phyloP scores from a whole-genome alignment of 176 grass and related monocot genomes.

The Miscanthus lutarioriparius region DNA sequence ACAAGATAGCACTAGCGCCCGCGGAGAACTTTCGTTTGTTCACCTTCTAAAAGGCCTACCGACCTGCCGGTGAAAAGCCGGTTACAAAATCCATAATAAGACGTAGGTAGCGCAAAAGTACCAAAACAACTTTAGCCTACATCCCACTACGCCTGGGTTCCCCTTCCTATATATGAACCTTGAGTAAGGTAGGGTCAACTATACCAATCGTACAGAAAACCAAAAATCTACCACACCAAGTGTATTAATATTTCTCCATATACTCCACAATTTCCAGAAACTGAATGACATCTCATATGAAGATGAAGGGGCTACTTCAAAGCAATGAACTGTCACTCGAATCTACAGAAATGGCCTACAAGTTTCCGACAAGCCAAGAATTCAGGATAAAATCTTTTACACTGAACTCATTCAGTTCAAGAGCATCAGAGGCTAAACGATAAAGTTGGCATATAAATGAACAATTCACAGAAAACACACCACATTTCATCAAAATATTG shows the following conservation, averaged over 20 bases:
- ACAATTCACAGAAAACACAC: background rate
- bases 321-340: background rate
- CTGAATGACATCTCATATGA: background rate
- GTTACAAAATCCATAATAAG: too few species aligned
- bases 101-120: too few species aligned
- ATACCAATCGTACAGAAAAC: background rate
- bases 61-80: too few species aligned
- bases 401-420: background rate
- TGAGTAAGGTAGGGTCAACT: too few species aligned
- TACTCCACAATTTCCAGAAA: background rate
- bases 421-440: background rate
- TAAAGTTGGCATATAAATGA: background rate
- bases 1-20: too few species aligned
- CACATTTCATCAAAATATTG: background rate
- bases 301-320: background rate
- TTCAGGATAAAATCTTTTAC: background rate
- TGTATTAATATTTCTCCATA: background rate
- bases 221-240: background rate
- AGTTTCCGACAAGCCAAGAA: background rate
- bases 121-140: too few species aligned
- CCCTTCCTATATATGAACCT: too few species aligned
- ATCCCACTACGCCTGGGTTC: too few species aligned
- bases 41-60: too few species aligned
- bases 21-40: too few species aligned
- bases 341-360: background rate